These are phyloP conservation scores for Thelephora terrestris DNA, from an alignment of 1,284 basidiomycete species.

Conservation along the genomic window DNA sequence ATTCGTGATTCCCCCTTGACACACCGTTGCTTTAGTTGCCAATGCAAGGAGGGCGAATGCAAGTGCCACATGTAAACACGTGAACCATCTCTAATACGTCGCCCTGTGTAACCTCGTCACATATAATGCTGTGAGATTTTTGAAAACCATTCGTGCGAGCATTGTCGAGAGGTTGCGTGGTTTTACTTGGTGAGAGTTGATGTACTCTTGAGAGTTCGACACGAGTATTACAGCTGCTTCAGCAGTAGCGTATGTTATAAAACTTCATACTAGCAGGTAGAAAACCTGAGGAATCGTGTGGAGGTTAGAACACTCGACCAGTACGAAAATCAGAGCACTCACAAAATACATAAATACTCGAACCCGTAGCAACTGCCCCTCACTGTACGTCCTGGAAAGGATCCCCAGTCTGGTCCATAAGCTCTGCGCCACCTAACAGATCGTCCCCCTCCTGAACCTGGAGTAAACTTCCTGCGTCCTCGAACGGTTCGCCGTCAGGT, in stretches of 20 bases:
- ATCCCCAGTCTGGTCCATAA: constrained; percentile 49
- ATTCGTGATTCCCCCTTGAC: neutral
- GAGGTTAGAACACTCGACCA: too few relatives aligned
- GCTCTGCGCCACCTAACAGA: constrained; percentile 46
- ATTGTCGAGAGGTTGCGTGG: too few relatives aligned
- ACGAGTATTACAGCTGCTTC: too few relatives aligned
- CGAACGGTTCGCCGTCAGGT: constrained; percentile 52
- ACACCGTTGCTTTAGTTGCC: constrained; percentile 28
- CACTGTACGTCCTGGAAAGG: constrained; percentile 31
- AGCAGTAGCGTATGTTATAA: too few relatives aligned
- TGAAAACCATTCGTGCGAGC: too few relatives aligned
- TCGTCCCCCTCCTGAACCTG: constrained; percentile 44
- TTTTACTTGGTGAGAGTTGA: too few relatives aligned
- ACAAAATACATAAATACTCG: too few relatives aligned
- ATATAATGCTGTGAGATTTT: too few relatives aligned
- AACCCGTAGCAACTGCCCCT: too few relatives aligned
- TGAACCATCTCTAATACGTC: neutral
- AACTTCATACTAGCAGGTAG: too few relatives aligned
- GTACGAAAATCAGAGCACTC: neutral
- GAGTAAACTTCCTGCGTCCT: constrained; percentile 40
- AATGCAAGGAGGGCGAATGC: constrained; percentile 32
- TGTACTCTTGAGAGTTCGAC: too few relatives aligned
- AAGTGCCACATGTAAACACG: constrained; percentile 1
- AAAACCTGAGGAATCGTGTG: too few relatives aligned
- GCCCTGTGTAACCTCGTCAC: neutral